Evolutionary conservation across 2,329 filamentous ascomycete species (phyloP), one percentile per base, ranked within the genome.

Genomic region (Raffaelea albimanens): DNA sequence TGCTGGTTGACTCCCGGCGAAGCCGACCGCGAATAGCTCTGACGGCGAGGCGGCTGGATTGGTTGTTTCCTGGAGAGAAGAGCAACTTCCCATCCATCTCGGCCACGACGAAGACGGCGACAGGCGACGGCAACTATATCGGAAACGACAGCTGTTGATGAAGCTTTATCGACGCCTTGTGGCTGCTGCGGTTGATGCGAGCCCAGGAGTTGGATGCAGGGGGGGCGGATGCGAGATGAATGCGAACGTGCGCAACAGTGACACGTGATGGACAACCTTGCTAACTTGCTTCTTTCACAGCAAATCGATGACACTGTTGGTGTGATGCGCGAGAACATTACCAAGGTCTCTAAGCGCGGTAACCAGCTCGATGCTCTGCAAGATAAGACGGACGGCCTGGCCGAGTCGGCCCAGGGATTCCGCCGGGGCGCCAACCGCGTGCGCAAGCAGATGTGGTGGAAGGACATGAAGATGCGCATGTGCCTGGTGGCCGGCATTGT

Each of bases 381-480:
- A 71, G 85, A 93, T 67, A 95, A 95, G 78, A 96, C 87, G 56
- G 83, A 96, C 72, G 94, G 95, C 70, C 78, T 98, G 57, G 90
- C 90, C 51, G 81, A 84, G 54, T 95, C 90, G 33, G 91, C 93
- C 50, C 89, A 95, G 67, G 89, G 88, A 53, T 98, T 98, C 80
- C 87, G 90, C 61, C 84, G 90, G 57, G 91, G 93, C 55, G 93
- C 94, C 68, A 98, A 97, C 75, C 78, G 88, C 60, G 91, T 98
- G 58, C 83, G 93, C 67, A 91, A 90, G 76, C 83, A 95, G 69
- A 97, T 97, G 91, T 97, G 91, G 91, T 97, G 90, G 91, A 97
- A 97, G 79, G 91, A 97, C 64, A 95, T 96, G 88, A 97, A 97
- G 82, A 98, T 98, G 93, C 83, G 93, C 67, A 93, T 96, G 76